Conservation (phyloP, 1,139 yeast species). For the Trichomonascaceae sp. region DNA sequence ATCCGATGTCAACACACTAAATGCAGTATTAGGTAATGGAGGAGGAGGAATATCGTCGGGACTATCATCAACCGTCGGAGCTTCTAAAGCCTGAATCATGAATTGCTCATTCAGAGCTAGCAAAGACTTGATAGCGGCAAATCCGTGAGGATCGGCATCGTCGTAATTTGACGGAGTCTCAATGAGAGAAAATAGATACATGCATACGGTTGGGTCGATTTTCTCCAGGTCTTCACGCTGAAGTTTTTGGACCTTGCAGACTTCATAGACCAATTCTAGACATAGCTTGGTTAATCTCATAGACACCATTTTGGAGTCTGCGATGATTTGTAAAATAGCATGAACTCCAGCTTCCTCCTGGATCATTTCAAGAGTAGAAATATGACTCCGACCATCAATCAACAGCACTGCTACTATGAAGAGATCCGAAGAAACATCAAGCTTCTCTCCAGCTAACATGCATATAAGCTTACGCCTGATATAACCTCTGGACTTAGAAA, state of each 20-base stretch:
- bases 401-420: slow-evolving; percentile 46
- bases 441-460: slow-evolving; percentile 19
- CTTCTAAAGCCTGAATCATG: slow-evolving; percentile 52
- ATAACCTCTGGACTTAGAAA: slow-evolving; percentile 27
- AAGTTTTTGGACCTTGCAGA: slow-evolving; percentile 46
- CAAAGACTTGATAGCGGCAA: slow-evolving; percentile 66
- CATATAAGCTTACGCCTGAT: slow-evolving; percentile 30
- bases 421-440: slow-evolving; percentile 25
- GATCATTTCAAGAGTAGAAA: slow-evolving; percentile 40
- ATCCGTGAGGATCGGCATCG: slow-evolving; percentile 51
- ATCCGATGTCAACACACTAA: slow-evolving; percentile 22
- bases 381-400: slow-evolving; percentile 42
- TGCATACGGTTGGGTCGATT: slow-evolving; percentile 49
- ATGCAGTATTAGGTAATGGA: slow-evolving; percentile 27
- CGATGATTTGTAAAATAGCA: slow-evolving; percentile 37
- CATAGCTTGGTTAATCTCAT: slow-evolving; percentile 36
- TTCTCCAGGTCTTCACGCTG: slow-evolving; percentile 39
- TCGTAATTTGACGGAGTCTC: slow-evolving; percentile 48
- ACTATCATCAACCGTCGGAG: slow-evolving; percentile 16
- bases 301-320: slow-evolving; percentile 24
- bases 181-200: slow-evolving; percentile 46
- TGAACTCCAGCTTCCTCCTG: slow-evolving; percentile 48
- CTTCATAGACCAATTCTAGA: slow-evolving; percentile 48
- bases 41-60: slow-evolving; percentile 1
- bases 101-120: slow-evolving; percentile 79